Conservation (phyloP, 352 stramenopile species). For the Phytopythium sindhum region DNA sequence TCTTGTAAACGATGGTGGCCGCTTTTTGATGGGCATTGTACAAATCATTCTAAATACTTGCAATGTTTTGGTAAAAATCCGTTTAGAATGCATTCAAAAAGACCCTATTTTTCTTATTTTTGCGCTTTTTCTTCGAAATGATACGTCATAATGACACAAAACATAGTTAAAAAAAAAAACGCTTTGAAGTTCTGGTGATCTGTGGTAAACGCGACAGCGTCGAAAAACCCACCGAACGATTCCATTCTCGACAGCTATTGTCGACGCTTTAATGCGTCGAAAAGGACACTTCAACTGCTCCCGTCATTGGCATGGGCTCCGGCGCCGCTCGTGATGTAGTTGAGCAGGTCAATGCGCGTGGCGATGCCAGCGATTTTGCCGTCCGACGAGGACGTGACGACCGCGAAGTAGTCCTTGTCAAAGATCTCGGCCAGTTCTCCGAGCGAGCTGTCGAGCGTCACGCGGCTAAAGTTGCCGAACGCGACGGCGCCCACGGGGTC, state of each 20-base stretch:
- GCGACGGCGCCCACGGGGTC: slow-evolving; percentile 86
- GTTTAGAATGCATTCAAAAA: too few relatives aligned
- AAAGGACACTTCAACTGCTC: not conserved
- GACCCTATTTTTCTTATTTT: too few relatives aligned
- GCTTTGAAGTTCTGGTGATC: not conserved
- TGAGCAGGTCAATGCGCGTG: slow-evolving; percentile 95
- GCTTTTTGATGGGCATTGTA: too few relatives aligned
- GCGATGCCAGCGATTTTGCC: slow-evolving; percentile 89
- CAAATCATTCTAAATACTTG: too few relatives aligned
- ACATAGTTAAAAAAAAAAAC: too few relatives aligned
- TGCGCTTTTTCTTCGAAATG: too few relatives aligned
- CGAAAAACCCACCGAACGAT: not conserved
- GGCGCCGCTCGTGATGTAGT: slow-evolving; percentile 83
- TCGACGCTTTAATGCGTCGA: slow-evolving; percentile 1
- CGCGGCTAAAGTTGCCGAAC: slow-evolving; percentile 93
- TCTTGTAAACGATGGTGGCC: too few relatives aligned
- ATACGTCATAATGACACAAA: too few relatives aligned
- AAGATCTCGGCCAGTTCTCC: slow-evolving; percentile 91
- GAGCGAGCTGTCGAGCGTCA: slow-evolving; percentile 86
- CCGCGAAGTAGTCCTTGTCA: slow-evolving; percentile 94
- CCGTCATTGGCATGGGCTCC: not conserved
- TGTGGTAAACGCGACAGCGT: too few relatives aligned
- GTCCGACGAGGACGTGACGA: slow-evolving; percentile 73
- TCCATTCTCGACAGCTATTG: not conserved
- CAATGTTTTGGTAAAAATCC: too few relatives aligned